Conservation (phyloP, 768 basidiomycete genomes). For the Hydnomerulius pinastri region DNA sequence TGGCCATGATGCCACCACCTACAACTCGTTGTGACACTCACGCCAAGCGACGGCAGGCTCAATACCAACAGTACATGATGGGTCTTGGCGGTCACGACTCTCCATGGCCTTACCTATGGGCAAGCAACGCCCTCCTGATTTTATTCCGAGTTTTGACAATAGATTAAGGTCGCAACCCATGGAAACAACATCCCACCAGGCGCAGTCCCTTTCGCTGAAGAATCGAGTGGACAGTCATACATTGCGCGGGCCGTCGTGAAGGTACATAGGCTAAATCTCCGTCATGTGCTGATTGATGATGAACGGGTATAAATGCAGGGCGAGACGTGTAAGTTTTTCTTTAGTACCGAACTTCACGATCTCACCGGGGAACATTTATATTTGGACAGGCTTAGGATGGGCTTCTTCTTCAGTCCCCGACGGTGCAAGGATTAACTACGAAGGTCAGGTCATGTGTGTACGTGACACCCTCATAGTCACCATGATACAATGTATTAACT, state of each 20-base stretch:
- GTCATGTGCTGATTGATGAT: background rate
- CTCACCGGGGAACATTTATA: too few relatives aligned
- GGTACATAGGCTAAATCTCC: slow-evolving; percentile 5
- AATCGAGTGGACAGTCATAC: slow-evolving; percentile 13
- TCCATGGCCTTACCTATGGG: slow-evolving; percentile 17
- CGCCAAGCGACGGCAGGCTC: too few relatives aligned
- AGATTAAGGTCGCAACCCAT: slow-evolving; percentile 8
- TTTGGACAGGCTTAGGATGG: slow-evolving; percentile 1
- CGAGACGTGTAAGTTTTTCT: slow-evolving; percentile 17
- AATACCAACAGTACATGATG: background rate
- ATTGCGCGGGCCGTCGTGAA: slow-evolving; percentile 18
- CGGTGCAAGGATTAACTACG: slow-evolving; percentile 16
- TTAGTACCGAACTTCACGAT: background rate
- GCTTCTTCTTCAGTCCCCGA: slow-evolving; percentile 1
- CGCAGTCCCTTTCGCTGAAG: slow-evolving; percentile 15
- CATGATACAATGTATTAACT: too few relatives aligned
- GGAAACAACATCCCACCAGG: slow-evolving; percentile 18
- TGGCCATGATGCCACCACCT: background rate
- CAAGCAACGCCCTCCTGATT: background rate
- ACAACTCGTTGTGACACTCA: background rate
- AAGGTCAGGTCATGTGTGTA: background rate
- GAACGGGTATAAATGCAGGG: slow-evolving; percentile 10
- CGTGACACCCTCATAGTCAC: background rate
- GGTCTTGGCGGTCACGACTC: background rate
- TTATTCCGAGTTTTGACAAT: slow-evolving; percentile 4